A percentile compares a stretch with the other conserved stretches of the same genome.
phyloP scores from a whole-genome alignment of 345 rosid species.

The Crucihimalaya himalaica region DNA sequence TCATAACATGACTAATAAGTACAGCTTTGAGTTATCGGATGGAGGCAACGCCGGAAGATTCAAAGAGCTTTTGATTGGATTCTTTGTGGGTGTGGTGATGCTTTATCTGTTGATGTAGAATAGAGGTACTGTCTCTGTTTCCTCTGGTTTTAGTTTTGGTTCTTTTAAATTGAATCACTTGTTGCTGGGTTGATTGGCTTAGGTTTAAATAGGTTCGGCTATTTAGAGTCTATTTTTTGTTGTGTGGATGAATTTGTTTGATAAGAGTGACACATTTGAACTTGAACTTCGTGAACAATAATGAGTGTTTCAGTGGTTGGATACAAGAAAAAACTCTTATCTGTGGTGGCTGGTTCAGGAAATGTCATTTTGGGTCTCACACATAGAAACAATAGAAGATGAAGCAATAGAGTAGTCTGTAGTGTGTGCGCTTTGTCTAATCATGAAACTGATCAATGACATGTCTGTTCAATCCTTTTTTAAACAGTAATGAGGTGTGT shows the following conservation, averaged over 20 bases:
- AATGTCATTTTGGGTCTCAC: neutral
- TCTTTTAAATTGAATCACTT: conserved; percentile 3
- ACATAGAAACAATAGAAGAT: neutral
- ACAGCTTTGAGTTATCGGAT: conserved; percentile 53
- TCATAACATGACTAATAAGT: conserved; percentile 69
- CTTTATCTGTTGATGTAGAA: conserved; percentile 26
- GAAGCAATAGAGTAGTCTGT: neutral
- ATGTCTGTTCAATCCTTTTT: neutral
- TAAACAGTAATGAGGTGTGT: neutral
- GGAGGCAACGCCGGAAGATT: conserved; percentile 16
- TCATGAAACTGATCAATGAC: conserved; percentile 15
- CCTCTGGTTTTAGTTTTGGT: neutral
- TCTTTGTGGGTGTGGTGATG: conserved; percentile 20
- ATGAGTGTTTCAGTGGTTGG: neutral
- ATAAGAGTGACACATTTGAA: neutral
- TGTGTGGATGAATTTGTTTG: neutral
- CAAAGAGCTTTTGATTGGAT: conserved; percentile 8
- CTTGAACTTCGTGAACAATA: neutral
- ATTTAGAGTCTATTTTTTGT: neutral
- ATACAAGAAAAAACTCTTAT: neutral
- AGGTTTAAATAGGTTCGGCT: neutral
- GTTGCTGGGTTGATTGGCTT: conserved; percentile 1
- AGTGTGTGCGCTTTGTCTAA: neutral
- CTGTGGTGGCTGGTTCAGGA: neutral
- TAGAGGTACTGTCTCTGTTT: conserved; percentile 21